Evolutionary conservation across 1,139 yeast genomes (phyloP), one percentile per base, ranked within the genome.

Genomic region (Yamadazyma songkhlaensis): DNA sequence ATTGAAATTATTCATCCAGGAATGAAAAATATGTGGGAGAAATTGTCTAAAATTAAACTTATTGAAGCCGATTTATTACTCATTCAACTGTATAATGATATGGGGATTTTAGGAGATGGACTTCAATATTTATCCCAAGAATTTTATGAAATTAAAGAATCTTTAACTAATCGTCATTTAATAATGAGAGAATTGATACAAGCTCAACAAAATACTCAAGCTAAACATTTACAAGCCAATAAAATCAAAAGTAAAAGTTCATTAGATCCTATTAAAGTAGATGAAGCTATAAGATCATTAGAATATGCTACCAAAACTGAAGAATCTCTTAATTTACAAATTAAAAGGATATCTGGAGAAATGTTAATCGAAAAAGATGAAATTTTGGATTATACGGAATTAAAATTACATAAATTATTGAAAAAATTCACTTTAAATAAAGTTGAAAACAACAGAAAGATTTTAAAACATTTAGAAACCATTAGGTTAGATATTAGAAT

Each of bases 81-180:
- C 20, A 71, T 85, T 15, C 84, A 84, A 47, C 84, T 88, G 34
- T 79, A 87, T 10, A 76, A 81, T 44, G 89, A 83, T 46, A 72
- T 81, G 62, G 92, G 92, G 0, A 74, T 84, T 2, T 59, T 90
- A 34, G 89, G 88, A 2, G 97, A 90, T 51, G 87, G 87, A 0
- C 58, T 88, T 9, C 78, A 70, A 42, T 67, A 77, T 51, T 64
- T 88, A 26, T 66, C 80, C 5, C 75, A 78, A 42, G 97, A 90
- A 50, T 82, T 92, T 20, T 92, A 84, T 58, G 84, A 84, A 44
- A 85, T 90, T 38, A 94, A 92, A 59, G 98, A 92, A 59, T 85
- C 96, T 0, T 67, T 92, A 40, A 94, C 98, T 0, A 90, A 90
- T 59, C 74, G 98, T 40, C 96, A 94, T 59, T 68, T 92, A 40